Conservation (phyloP, 306 rosid genomes). For the Cicer cuneatum region DNA sequence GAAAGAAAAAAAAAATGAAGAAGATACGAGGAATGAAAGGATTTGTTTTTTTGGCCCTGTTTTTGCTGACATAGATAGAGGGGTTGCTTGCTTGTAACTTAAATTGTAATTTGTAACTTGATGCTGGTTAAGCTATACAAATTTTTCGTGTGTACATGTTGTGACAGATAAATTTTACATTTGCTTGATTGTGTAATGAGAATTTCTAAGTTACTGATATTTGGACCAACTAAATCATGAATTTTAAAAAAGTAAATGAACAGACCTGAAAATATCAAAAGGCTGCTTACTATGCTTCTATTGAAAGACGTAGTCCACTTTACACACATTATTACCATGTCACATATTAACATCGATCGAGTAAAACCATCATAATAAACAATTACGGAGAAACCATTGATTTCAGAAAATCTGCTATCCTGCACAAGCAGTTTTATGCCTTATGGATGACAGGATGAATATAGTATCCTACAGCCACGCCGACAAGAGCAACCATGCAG, state of each 20-base stretch:
- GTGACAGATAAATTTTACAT: conserved; percentile 9
- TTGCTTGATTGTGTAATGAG: conserved; percentile 36
- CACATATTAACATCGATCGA: conserved; percentile 48
- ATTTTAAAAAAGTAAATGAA: neutral
- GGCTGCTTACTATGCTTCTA: conserved; percentile 36
- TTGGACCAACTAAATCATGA: neutral
- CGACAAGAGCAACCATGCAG: conserved; percentile 69
- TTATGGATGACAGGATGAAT: conserved; percentile 55
- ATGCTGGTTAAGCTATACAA: conserved; percentile 42
- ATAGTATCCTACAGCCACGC: conserved; percentile 71
- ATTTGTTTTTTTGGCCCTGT: neutral
- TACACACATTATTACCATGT: conserved; percentile 50
- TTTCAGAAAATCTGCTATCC: conserved; percentile 25
- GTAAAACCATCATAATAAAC: conserved; percentile 51
- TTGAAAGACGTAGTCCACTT: conserved; percentile 42
- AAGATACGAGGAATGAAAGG: neutral
- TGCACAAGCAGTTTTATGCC: conserved; percentile 38
- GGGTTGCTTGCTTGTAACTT: conserved; percentile 44
- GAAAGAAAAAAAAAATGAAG: neutral
- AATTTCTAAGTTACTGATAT: neutral
- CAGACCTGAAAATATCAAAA: conserved; percentile 13
- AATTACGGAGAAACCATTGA: conserved; percentile 40
- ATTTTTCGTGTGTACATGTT: conserved; percentile 43
- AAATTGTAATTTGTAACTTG: conserved; percentile 41
- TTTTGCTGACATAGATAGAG: conserved; percentile 48